A percentile compares a stretch with the other conserved stretches of the same genome.
phyloP scores from a whole-genome alignment of 192 early-diverging fungal species.

The Pecoramyces ruminantium region DNA sequence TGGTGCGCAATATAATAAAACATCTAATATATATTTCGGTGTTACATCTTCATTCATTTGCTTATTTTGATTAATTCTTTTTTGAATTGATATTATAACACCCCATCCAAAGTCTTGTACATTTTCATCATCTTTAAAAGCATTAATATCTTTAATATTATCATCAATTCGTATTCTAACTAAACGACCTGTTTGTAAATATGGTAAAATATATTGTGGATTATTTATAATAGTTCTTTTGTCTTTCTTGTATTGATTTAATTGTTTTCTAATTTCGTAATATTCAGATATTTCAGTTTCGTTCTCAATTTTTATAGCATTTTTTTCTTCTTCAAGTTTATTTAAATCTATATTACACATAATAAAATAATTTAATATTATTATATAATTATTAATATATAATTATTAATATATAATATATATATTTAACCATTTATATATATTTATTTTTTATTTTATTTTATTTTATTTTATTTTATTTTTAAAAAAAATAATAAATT shows the following conservation, averaged over 20 bases:
- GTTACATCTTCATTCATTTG: background rate
- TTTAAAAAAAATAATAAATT: too few relatives aligned
- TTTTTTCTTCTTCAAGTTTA: slow-evolving; percentile 27
- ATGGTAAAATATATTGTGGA: slow-evolving; percentile 64
- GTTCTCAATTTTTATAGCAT: slow-evolving; percentile 37
- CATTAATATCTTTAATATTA: slow-evolving; percentile 1
- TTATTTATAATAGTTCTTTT: slow-evolving; percentile 61
- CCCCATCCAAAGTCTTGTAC: slow-evolving; percentile 86
- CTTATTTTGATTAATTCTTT: slow-evolving; percentile 18
- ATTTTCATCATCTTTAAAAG: slow-evolving; percentile 7
- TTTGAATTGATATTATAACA: slow-evolving; percentile 56
- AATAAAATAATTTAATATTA: too few relatives aligned
- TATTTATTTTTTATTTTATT: background rate
- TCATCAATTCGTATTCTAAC: slow-evolving; percentile 31
- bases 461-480: background rate
- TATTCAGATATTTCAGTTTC: slow-evolving; percentile 56
- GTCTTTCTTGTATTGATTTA: slow-evolving; percentile 42
- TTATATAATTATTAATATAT: too few relatives aligned
- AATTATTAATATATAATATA: too few relatives aligned
- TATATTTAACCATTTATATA: too few relatives aligned
- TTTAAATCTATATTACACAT: slow-evolving; percentile 28
- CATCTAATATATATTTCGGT: slow-evolving; percentile 65
- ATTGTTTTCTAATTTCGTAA: slow-evolving; percentile 56
- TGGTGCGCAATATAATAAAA: slow-evolving; percentile 59
- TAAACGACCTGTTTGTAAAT: slow-evolving; percentile 70